A percentile compares a stretch with the other conserved stretches of the same genome.
Conservation (phyloP, 129 eudicot genomes). For the Ambrosia artemisiifolia region DNA sequence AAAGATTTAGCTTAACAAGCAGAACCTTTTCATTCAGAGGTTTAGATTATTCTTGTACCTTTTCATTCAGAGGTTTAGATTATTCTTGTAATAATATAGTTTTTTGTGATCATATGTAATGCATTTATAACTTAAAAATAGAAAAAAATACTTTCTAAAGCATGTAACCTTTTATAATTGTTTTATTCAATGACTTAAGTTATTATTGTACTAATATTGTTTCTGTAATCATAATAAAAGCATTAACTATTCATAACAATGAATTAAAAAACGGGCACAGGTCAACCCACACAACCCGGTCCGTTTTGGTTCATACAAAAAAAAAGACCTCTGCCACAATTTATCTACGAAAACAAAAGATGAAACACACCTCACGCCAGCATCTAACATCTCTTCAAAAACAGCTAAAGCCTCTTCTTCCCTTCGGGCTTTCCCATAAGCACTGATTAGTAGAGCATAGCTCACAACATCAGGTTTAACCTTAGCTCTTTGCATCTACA, state of each 20-base stretch:
- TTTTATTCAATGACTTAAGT: not conserved
- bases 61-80: not conserved
- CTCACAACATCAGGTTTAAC: slow-evolving; percentile 93
- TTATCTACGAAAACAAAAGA: not conserved
- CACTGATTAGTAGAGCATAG: slow-evolving; percentile 80
- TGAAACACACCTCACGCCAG: slow-evolving; percentile 81
- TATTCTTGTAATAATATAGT: not conserved
- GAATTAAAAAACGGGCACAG: not conserved
- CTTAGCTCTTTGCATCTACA: slow-evolving; percentile 90
- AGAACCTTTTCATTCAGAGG: not conserved
- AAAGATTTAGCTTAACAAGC: not conserved
- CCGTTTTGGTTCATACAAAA: not conserved
- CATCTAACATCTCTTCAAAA: slow-evolving; percentile 99
- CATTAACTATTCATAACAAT: not conserved
- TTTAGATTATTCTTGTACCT: not conserved
- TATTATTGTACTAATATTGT: not conserved
- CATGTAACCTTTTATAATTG: not conserved
- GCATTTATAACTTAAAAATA: not conserved
- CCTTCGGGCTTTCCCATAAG: slow-evolving; percentile 95
- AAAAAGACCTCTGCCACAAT: not conserved
- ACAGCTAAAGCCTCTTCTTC: slow-evolving; percentile 98
- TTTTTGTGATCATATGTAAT: not conserved
- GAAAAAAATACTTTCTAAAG: not conserved
- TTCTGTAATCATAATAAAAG: not conserved
- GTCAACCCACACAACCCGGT: not conserved